Evolutionary conservation across 805 yeast genomes (phyloP).

Genomic region (Millerago galiae): DNA sequence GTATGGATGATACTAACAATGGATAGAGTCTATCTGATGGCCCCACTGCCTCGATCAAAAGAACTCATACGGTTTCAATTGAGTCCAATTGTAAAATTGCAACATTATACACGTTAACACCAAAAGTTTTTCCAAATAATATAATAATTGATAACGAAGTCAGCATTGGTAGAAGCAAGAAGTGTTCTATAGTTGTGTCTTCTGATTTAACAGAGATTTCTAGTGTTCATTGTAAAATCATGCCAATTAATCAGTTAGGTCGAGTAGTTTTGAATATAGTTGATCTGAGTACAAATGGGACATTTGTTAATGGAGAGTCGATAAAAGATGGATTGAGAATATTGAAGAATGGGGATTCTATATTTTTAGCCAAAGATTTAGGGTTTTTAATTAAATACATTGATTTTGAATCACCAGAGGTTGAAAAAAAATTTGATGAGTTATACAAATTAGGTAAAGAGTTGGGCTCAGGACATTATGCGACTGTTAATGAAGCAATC

Average conservation of each 20-base stretch:
- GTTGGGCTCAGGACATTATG: conserved; percentile 75
- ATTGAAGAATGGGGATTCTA: conserved; percentile 16
- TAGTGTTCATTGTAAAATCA: conserved; percentile 53
- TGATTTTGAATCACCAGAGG: conserved; percentile 16
- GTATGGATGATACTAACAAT: neutral
- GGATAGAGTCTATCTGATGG: neutral
- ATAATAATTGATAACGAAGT: conserved; percentile 26
- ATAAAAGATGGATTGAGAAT: conserved; percentile 29
- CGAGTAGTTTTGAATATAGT: conserved; percentile 33
- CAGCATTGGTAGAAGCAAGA: conserved; percentile 49
- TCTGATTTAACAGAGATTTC: conserved; percentile 52
- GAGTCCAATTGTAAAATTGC: conserved; percentile 5
- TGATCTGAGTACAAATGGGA: conserved; percentile 58
- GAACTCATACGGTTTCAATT: conserved; percentile 8
- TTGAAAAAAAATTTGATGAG: conserved; percentile 43
- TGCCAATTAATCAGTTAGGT: conserved; percentile 25
- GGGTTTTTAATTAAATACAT: conserved; percentile 5
- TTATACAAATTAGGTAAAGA: conserved; percentile 44
- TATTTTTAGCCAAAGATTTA: conserved; percentile 5
- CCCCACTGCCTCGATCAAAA: conserved; percentile 9
- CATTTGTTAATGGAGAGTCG: conserved; percentile 47
- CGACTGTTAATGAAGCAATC: conserved; percentile 68
- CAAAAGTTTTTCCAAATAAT: conserved; percentile 10
- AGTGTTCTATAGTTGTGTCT: conserved; percentile 46
- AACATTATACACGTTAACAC: conserved; percentile 13